Evolutionary conservation across 1,284 basidiomycete species (phyloP).

Genomic region (Anthracocystis panici-leucophaei): DNA sequence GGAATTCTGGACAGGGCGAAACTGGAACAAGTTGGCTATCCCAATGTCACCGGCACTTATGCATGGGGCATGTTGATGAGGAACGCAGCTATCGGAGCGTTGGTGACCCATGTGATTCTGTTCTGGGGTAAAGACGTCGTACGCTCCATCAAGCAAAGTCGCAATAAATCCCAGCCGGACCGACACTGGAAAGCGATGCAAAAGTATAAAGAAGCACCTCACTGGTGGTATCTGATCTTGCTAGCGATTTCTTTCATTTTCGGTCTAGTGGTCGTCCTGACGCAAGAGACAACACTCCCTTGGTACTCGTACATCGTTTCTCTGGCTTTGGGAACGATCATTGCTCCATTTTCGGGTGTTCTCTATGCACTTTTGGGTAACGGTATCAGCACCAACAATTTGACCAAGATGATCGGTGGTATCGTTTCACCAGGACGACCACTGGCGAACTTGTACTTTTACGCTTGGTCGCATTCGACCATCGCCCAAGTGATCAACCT

Average conservation of each 20-base stretch:
- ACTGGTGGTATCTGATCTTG: conserved; percentile 65
- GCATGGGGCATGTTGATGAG: conserved; percentile 74
- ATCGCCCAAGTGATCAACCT: conserved; percentile 51
- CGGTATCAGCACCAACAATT: conserved; percentile 41
- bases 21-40: conserved; percentile 57
- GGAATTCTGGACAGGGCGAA: conserved; percentile 50
- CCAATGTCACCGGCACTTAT: conserved; percentile 71
- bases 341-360: conserved; percentile 44
- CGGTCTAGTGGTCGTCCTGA: conserved; percentile 41
- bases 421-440: conserved; percentile 44
- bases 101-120: conserved; percentile 75
- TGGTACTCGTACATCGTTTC: conserved; percentile 48
- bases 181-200: conserved; percentile 72
- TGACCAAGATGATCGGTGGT: conserved; percentile 56
- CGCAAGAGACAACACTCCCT: conserved; percentile 55
- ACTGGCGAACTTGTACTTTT: conserved; percentile 55
- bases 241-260: conserved; percentile 44
- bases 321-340: conserved; percentile 33
- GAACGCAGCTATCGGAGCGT: conserved; percentile 72
- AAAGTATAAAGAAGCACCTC: conserved; percentile 64
- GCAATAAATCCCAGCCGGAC: conserved; percentile 73
- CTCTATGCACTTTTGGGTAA: conserved; percentile 46
- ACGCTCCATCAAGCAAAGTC: conserved; percentile 73
- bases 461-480: conserved; percentile 46
- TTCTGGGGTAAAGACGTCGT: conserved; percentile 68